A percentile compares a stretch with the other conserved stretches of the same genome.
phyloP scores from a whole-genome alignment of 1,284 basidiomycete species.

The Malassezia yamatoensis region DNA sequence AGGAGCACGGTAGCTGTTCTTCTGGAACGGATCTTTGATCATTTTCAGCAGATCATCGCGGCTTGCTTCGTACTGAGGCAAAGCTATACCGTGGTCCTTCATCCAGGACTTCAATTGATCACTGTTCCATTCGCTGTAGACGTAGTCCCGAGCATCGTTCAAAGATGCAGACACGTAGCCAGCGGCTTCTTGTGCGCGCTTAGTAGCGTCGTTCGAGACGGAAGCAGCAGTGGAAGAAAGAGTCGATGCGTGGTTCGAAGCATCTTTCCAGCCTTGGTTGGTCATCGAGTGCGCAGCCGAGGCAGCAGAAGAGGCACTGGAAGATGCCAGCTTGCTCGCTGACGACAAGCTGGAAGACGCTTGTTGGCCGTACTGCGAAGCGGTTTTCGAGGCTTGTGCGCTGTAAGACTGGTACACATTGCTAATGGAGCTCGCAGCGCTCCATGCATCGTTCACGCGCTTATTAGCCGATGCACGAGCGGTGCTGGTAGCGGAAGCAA shows the following conservation, averaged over 20 bases:
- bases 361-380: neutral
- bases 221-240: neutral
- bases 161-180: constrained; percentile 6
- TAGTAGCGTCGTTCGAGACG: neutral
- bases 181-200: neutral
- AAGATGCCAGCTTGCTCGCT: neutral
- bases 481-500: constrained; percentile 23
- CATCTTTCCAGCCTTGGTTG: neutral
- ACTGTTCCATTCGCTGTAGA: constrained; percentile 41
- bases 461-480: constrained; percentile 21
- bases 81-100: constrained; percentile 30
- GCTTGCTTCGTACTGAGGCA: constrained; percentile 31
- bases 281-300: neutral
- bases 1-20: constrained; percentile 9
- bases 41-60: constrained; percentile 34
- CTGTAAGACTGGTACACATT: neutral
- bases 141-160: constrained; percentile 42
- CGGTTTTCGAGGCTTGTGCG: neutral
- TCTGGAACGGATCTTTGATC: constrained; percentile 29
- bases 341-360: neutral
- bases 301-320: constrained; percentile 1
- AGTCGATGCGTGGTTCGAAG: neutral
- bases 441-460: neutral
- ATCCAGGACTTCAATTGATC: constrained; percentile 35
- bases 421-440: constrained; percentile 7